Conservation (phyloP, 306 rosid species). For the Canavalia ensiformis region DNA sequence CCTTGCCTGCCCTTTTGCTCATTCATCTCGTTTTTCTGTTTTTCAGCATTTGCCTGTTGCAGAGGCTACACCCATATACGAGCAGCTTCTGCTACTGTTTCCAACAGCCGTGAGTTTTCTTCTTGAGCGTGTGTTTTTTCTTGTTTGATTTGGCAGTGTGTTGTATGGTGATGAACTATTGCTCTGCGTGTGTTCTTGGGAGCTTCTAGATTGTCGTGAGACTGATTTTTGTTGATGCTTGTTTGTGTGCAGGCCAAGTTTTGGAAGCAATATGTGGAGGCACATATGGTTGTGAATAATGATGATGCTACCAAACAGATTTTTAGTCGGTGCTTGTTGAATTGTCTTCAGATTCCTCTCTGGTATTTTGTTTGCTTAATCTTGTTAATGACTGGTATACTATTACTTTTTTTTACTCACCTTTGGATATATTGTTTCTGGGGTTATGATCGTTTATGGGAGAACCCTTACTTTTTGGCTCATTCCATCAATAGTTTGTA, state of each 20-base stretch:
- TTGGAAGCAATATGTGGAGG: constrained; percentile 99
- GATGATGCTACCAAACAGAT: constrained; percentile 93
- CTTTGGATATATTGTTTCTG: neutral
- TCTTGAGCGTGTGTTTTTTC: constrained; percentile 24
- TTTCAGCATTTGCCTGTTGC: constrained; percentile 80
- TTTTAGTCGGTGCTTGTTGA: constrained; percentile 90
- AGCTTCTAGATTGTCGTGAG: neutral
- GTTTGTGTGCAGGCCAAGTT: constrained; percentile 76
- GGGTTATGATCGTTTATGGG: neutral
- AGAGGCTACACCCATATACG: constrained; percentile 87
- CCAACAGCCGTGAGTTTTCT: constrained; percentile 87
- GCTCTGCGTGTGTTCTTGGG: neutral
- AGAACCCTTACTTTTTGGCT: neutral
- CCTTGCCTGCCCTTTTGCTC: constrained; percentile 16
- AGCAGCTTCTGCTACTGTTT: constrained; percentile 78
- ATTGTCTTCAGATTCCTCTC: constrained; percentile 91
- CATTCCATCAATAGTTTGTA: neutral
- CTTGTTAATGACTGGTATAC: constrained; percentile 34
- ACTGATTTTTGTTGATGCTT: constrained; percentile 32
- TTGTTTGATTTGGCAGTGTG: constrained; percentile 2
- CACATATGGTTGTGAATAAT: constrained; percentile 84
- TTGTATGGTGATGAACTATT: constrained; percentile 16
- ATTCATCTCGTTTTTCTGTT: constrained; percentile 16
- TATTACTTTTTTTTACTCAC: constrained; percentile 24
- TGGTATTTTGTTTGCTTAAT: constrained; percentile 65